Conservation (phyloP, 371 early-diverging fungal species). For the Mortierella sp. region DNA sequence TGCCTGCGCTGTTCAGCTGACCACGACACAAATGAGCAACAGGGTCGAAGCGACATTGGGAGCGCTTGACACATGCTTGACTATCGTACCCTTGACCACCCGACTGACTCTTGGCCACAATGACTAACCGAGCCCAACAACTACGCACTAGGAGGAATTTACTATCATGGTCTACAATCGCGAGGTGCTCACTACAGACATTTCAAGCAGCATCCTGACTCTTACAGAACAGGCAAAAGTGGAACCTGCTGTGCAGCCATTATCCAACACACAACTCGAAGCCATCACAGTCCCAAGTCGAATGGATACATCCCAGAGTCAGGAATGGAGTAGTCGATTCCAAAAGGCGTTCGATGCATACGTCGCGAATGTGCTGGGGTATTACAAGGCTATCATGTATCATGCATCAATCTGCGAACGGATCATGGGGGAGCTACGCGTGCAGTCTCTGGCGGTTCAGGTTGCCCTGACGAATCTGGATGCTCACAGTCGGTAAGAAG, state of each 20-base stretch:
- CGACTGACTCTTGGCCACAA: too few species aligned
- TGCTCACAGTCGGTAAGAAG: slow-evolving; percentile 55
- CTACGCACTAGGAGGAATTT: slow-evolving; percentile 39
- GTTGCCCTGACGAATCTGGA: slow-evolving; percentile 71
- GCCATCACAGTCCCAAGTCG: slow-evolving; percentile 34
- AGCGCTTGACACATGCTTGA: too few species aligned
- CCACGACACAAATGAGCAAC: slow-evolving; percentile 9
- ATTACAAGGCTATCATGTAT: slow-evolving; percentile 47
- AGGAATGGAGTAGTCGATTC: slow-evolving; percentile 38
- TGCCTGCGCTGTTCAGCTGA: slow-evolving; percentile 10
- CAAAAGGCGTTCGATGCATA: slow-evolving; percentile 41
- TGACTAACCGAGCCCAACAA: too few species aligned
- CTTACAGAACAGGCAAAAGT: slow-evolving; percentile 42
- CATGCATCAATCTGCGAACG: slow-evolving; percentile 60
- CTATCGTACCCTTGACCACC: too few species aligned
- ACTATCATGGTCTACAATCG: slow-evolving; percentile 55
- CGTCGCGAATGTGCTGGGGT: slow-evolving; percentile 32
- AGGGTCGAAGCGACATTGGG: too few species aligned
- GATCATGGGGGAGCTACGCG: slow-evolving; percentile 62
- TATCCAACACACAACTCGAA: slow-evolving; percentile 9
- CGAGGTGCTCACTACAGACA: slow-evolving; percentile 54
- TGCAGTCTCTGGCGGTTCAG: slow-evolving; percentile 66
- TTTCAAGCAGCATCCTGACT: slow-evolving; percentile 46
- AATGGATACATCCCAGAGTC: slow-evolving; percentile 18
- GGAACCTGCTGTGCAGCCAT: slow-evolving; percentile 26